Percentiles rank a stretch among this genome's conserved stretches.
phyloP scores from a whole-genome alignment of 192 early-diverging fungal genomes.

The Radiomyces spectabilis region DNA sequence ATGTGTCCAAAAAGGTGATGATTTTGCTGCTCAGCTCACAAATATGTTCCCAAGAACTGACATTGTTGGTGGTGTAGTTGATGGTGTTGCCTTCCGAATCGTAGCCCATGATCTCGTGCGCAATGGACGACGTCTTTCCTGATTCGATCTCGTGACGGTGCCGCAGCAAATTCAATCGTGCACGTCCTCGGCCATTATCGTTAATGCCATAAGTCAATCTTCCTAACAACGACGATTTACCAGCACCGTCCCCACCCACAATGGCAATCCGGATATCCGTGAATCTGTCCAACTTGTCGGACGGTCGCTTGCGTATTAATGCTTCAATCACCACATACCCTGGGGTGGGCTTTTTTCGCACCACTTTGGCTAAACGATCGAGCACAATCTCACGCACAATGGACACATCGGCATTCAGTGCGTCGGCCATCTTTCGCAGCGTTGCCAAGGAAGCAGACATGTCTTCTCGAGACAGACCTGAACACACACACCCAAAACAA shows the following conservation, averaged over 20 bases:
- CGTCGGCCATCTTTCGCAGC: constrained; percentile 52
- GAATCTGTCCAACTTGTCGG: constrained; percentile 52
- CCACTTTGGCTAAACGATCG: neutral
- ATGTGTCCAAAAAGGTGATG: constrained; percentile 82
- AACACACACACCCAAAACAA: neutral
- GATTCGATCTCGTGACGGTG: constrained; percentile 90
- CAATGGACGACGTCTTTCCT: constrained; percentile 87
- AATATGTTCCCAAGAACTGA: constrained; percentile 74
- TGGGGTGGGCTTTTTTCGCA: constrained; percentile 24
- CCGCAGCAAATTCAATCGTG: constrained; percentile 75
- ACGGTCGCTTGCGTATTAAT: constrained; percentile 48
- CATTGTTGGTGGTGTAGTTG: constrained; percentile 66
- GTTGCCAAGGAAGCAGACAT: constrained; percentile 55
- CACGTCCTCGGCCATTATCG: constrained; percentile 83
- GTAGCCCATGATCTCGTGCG: constrained; percentile 84
- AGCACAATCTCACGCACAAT: constrained; percentile 45
- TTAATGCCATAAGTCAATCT: constrained; percentile 71
- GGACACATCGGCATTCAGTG: constrained; percentile 58
- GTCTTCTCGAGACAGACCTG: constrained; percentile 47
- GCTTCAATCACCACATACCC: constrained; percentile 72
- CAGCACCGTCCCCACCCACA: constrained; percentile 71
- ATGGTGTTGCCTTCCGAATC: constrained; percentile 57
- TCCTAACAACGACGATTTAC: constrained; percentile 83
- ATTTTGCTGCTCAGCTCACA: constrained; percentile 67
- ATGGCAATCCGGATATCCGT: constrained; percentile 79